A percentile compares a stretch with the other conserved stretches of the same genome.
Evolutionary conservation across 768 basidiomycete species (phyloP).

Genomic region (Suillus weaverae): DNA sequence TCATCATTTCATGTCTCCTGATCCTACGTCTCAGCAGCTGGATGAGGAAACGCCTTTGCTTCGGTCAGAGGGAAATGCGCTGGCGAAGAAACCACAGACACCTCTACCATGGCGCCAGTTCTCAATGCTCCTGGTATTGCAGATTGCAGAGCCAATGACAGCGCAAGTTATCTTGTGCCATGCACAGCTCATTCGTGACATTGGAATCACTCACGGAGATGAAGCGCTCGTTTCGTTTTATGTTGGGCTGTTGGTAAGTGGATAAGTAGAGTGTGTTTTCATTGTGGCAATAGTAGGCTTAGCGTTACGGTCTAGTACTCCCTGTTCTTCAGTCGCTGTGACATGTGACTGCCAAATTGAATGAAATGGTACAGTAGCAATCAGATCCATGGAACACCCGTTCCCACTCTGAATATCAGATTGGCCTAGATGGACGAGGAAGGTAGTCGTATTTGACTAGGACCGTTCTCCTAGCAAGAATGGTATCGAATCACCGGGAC

Average conservation of each 20-base stretch:
- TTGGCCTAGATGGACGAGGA: background rate
- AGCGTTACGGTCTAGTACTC: slow-evolving; percentile 37
- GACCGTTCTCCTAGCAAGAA: background rate
- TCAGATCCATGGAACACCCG: background rate
- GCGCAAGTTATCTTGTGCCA: slow-evolving; percentile 56
- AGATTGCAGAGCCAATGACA: slow-evolving; percentile 74
- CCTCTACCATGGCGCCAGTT: slow-evolving; percentile 73
- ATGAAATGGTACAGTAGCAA: too few relatives aligned
- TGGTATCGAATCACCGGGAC: too few relatives aligned
- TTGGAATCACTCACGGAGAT: slow-evolving; percentile 42
- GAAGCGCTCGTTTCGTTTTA: slow-evolving; percentile 48
- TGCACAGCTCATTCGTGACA: slow-evolving; percentile 29
- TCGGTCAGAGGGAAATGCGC: slow-evolving; percentile 12
- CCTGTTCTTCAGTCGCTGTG: too few relatives aligned
- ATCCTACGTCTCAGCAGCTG: slow-evolving; percentile 9
- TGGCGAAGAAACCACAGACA: slow-evolving; percentile 36
- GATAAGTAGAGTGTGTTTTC: background rate
- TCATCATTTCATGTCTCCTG: slow-evolving; percentile 9
- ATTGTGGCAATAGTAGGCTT: background rate
- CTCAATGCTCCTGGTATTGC: slow-evolving; percentile 64
- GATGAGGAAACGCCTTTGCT: slow-evolving; percentile 69
- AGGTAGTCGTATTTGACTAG: background rate
- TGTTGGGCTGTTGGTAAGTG: slow-evolving; percentile 46
- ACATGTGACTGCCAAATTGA: too few relatives aligned
- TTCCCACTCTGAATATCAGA: background rate